Evolutionary conservation across 495 filamentous ascomycete genomes (phyloP), one percentile per base, ranked within the genome.

Genomic region (Podospora anserina): DNA sequence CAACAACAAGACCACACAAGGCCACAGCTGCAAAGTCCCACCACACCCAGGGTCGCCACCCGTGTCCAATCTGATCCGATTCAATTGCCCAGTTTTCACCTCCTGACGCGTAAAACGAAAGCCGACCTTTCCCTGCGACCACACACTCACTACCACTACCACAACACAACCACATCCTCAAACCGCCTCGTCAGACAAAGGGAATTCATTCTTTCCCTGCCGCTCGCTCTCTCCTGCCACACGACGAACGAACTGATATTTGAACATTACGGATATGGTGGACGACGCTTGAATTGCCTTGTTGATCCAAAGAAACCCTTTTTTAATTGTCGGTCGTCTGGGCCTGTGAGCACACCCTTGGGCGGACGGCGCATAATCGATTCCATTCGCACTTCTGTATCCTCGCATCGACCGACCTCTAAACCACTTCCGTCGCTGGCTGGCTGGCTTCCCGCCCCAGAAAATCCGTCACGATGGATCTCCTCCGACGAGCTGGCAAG

Each of bases 401-500:
- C 39, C 15, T 49, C 13, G 39, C 39, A 6, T 49, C 39, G 13
- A 49, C 39, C 15, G 3, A 13, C 3, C 13, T 49, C 63, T 57
- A 63, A 28, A 67, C 59, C n/a, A 69, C 63, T 27, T 49, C 62
- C 69, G 28, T 19, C 63, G 44, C 30, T 66, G 67, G 53, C 30
- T 66, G 67, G 53, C 63, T 63, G 66, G 61, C 69, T 64, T 44
- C 61, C 66, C 61, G 65, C 64, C 70, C 53, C 68, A 65, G 76
- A 72, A 23, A 23, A 70, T 66, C 72, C 71, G 66, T 68, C 78
- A 71, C 74, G 72, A 87, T 87, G 85, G 83, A 85, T 78, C 79
- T 86, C 76, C 79, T 87, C 75, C 81, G 82, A 71, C 83, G 84
- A 72, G 80, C 83, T 62, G 75, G 82, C 68, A 82, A 80, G 76